A percentile compares a stretch with the other conserved stretches of the same genome.
Conservation (phyloP, 768 basidiomycete genomes). For the Boletus rubescentipes region DNA sequence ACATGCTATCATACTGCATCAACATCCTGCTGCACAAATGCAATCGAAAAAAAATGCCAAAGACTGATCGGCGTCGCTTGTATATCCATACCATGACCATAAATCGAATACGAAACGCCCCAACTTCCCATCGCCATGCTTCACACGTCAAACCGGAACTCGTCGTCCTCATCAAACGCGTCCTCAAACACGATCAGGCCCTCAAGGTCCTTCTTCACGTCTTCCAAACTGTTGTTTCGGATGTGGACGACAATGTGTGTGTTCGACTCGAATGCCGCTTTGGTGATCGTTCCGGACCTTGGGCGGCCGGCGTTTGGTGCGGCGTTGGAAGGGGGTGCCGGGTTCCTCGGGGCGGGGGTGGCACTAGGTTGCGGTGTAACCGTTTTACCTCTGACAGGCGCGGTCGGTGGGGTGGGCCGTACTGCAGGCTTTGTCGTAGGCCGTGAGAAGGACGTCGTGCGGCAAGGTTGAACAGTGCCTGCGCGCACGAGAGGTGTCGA, state of each 20-base stretch:
- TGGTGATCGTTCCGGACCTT: slow-evolving; percentile 28
- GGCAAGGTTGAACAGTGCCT: slow-evolving; percentile 3
- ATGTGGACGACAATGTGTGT: slow-evolving; percentile 18
- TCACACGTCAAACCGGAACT: slow-evolving; percentile 30
- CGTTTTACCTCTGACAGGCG: slow-evolving; percentile 10
- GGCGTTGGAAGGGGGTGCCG: not conserved
- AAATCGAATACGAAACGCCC: slow-evolving; percentile 8
- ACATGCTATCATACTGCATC: slow-evolving; percentile 10
- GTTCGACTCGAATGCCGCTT: slow-evolving; percentile 22
- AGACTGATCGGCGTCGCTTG: slow-evolving; percentile 2
- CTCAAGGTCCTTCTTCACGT: slow-evolving; percentile 33
- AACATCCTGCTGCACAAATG: slow-evolving; percentile 13
- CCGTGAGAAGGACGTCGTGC: slow-evolving; percentile 6
- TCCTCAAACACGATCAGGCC: slow-evolving; percentile 31
- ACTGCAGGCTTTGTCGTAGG: slow-evolving; percentile 8
- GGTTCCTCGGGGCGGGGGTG: not conserved
- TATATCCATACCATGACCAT: slow-evolving; percentile 13
- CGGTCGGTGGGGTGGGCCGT: slow-evolving; percentile 4
- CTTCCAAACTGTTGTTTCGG: slow-evolving; percentile 25
- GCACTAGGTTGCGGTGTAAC: not conserved
- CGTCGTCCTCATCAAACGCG: slow-evolving; percentile 28
- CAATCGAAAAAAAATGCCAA: slow-evolving; percentile 3
- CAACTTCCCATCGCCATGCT: not conserved
- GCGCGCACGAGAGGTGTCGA: slow-evolving; percentile 18
- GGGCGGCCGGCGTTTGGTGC: slow-evolving; percentile 7